phyloP scores from a whole-genome alignment of 805 yeast species.

The Saccharomycopsis olivae region DNA sequence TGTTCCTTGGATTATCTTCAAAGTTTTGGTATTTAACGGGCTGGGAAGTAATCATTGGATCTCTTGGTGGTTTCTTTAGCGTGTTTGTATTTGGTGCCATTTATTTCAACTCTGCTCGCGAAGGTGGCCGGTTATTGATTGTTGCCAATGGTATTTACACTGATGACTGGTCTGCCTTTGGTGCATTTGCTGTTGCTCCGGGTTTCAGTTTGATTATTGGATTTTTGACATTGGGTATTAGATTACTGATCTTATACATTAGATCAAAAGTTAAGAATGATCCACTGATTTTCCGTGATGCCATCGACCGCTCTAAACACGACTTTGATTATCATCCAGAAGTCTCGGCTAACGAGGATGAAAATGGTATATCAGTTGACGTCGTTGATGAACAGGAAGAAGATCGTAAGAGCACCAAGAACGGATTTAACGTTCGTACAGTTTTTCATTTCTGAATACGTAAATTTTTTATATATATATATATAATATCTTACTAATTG shows the following conservation, averaged over 20 bases:
- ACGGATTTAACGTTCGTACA: too few species aligned
- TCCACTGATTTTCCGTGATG: slow-evolving; percentile 10
- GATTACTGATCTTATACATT: slow-evolving; percentile 30
- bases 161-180: slow-evolving; percentile 89
- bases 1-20: slow-evolving; percentile 68
- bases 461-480: too few species aligned
- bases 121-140: slow-evolving; percentile 68
- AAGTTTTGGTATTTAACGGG: slow-evolving; percentile 63
- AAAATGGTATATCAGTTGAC: slow-evolving; percentile 15
- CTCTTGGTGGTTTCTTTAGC: slow-evolving; percentile 69
- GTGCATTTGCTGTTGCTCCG: slow-evolving; percentile 89
- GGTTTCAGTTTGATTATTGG: slow-evolving; percentile 63
- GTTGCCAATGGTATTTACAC: slow-evolving; percentile 73
- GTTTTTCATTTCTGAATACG: too few species aligned
- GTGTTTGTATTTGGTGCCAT: slow-evolving; percentile 79
- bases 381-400: too few species aligned
- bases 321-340: slow-evolving; percentile 12
- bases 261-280: slow-evolving; percentile 24
- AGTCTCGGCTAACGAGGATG: slow-evolving; percentile 11
- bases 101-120: slow-evolving; percentile 59
- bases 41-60: slow-evolving; percentile 73
- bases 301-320: slow-evolving; percentile 15
- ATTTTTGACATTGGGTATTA: slow-evolving; percentile 36
- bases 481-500: too few species aligned
- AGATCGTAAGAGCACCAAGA: too few species aligned